Conservation (phyloP, 1,284 basidiomycete genomes). For the Moesziomyces sp. region DNA sequence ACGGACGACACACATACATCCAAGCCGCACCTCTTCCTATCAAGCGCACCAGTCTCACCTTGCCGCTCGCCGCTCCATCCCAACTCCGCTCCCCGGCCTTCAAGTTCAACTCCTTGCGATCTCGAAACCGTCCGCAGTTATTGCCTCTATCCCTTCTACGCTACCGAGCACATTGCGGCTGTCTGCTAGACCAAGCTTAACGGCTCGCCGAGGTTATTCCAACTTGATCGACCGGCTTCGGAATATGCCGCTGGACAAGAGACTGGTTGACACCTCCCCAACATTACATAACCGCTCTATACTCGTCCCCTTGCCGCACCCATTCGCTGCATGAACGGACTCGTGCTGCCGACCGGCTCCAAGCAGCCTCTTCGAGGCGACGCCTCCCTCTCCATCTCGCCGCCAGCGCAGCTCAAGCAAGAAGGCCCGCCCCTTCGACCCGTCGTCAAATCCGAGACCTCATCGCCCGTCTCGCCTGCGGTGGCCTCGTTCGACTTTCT, state of each 20-base stretch:
- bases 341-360: slow-evolving; percentile 42
- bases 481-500: slow-evolving; percentile 6
- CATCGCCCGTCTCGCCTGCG: slow-evolving; percentile 4
- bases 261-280: slow-evolving; percentile 19
- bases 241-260: slow-evolving; percentile 40
- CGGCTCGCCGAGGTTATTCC: slow-evolving; percentile 21
- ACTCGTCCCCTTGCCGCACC: not conserved
- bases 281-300: slow-evolving; percentile 10
- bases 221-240: slow-evolving; percentile 16
- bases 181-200: slow-evolving; percentile 4
- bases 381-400: slow-evolving; percentile 23
- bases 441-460: slow-evolving; percentile 24
- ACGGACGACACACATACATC: not conserved
- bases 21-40: not conserved
- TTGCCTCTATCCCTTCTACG: slow-evolving; percentile 2
- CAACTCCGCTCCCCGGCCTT: no score
- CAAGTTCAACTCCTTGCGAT: no score
- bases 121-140: not conserved
- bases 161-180: slow-evolving; percentile 10
- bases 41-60: not conserved
- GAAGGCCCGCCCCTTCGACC: slow-evolving; percentile 9
- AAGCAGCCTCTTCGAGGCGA: slow-evolving; percentile 44
- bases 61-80: not conserved
- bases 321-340: slow-evolving; percentile 42
- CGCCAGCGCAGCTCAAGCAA: slow-evolving; percentile 16